These are phyloP conservation scores for Nicotiana tomentosiformis DNA, from an alignment of 257 asterid genomes.

Conservation along the genomic window DNA sequence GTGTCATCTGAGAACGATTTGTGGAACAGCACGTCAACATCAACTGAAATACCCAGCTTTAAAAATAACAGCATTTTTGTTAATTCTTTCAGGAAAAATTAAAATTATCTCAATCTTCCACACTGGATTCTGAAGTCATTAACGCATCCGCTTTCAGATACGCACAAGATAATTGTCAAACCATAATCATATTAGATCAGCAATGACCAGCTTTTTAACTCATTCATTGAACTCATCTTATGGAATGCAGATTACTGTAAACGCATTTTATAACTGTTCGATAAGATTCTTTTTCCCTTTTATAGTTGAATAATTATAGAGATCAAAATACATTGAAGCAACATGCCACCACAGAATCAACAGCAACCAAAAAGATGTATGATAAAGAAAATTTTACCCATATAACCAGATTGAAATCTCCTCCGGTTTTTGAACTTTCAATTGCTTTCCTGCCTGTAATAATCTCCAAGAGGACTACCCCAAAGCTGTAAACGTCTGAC, in stretches of 20 bases:
- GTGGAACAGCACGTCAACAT: neutral
- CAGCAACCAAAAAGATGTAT: neutral
- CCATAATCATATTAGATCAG: neutral
- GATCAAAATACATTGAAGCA: neutral
- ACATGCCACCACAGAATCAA: neutral
- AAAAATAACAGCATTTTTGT: neutral
- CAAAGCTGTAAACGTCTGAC: slow-evolving; percentile 93
- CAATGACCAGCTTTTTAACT: neutral
- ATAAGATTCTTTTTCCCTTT: neutral
- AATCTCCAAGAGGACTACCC: slow-evolving; percentile 89
- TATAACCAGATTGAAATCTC: slow-evolving; percentile 73
- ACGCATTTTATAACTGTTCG: neutral
- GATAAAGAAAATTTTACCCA: slow-evolving; percentile 53
- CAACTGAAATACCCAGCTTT: neutral
- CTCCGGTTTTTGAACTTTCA: slow-evolving; percentile 58
- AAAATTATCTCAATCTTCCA: neutral
- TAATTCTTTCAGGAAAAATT: neutral
- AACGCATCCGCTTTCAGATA: neutral
- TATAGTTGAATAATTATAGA: neutral
- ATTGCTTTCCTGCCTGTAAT: slow-evolving; percentile 91
- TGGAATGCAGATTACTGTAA: neutral
- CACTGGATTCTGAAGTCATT: neutral
- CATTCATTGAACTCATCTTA: neutral
- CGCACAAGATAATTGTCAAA: neutral
- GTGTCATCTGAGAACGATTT: neutral